Percentiles rank a stretch among this genome's conserved stretches.
These are phyloP conservation scores for Sonneratia alba DNA, from an alignment of 345 rosid species.

Conservation along the genomic window DNA sequence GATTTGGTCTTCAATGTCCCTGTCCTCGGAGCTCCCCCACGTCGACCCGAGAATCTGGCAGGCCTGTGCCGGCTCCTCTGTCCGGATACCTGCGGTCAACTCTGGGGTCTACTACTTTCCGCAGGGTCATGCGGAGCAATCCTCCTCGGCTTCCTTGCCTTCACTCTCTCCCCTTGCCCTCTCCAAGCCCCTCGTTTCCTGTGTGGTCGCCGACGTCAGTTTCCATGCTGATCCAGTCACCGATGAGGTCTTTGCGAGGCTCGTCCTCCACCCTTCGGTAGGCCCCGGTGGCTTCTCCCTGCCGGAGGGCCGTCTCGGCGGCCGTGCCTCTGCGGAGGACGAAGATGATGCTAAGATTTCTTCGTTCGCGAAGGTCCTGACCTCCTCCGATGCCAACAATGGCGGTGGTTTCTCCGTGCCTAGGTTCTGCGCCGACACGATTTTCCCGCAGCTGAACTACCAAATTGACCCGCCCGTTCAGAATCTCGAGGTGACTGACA, in stretches of 20 bases:
- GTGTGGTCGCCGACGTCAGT: conserved; percentile 41
- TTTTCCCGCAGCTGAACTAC: conserved; percentile 72
- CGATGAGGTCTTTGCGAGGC: conserved; percentile 61
- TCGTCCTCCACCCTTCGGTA: conserved; percentile 28
- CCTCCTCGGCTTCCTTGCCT: conserved; percentile 17
- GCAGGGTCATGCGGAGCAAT: conserved; percentile 74
- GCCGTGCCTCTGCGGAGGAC: conserved; percentile 3
- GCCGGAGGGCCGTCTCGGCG: not conserved
- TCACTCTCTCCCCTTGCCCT: conserved; percentile 17
- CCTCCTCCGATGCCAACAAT: conserved; percentile 88
- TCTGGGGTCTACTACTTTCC: conserved; percentile 86
- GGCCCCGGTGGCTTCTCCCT: not conserved
- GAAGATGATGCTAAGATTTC: conserved; percentile 28
- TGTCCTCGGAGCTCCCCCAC: conserved; percentile 22
- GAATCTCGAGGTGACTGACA: conserved; percentile 53
- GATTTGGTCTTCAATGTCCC: conserved; percentile 22
- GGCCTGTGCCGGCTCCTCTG: conserved; percentile 64
- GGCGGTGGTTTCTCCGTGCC: conserved; percentile 98
- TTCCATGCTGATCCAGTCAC: conserved; percentile 61
- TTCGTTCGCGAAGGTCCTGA: conserved; percentile 61
- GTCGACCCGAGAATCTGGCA: conserved; percentile 71
- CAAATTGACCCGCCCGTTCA: conserved; percentile 79
- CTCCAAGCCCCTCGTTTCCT: conserved; percentile 26
- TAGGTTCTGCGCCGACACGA: conserved; percentile 76
- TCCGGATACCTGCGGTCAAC: conserved; percentile 43